Evolutionary conservation across 768 basidiomycete genomes (phyloP), one percentile per base, ranked within the genome.

Genomic region (Peribolospora kevripleyi): DNA sequence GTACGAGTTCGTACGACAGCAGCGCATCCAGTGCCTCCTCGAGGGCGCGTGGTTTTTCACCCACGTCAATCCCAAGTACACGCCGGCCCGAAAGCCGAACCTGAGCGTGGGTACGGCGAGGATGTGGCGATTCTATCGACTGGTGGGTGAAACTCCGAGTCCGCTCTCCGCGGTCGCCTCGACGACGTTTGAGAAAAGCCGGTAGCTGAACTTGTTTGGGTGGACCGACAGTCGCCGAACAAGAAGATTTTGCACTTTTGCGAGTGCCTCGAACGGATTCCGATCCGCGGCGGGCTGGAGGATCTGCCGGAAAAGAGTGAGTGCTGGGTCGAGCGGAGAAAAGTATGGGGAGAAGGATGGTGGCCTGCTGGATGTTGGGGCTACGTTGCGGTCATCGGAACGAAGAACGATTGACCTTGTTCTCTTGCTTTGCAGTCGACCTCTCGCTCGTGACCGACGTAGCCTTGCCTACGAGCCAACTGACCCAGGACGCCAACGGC

Each of bases 31-130:
- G 59, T 90, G 86, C 63, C 68, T 93, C 45, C 69, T 85, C 49
- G 81, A 86, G 64, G 87, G 87, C 41, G 82, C 84, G 25, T 93
- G 87, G 87, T 90, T 93, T 67, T 76, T 84, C 59, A 81, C 62
- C 40, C 51, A 52, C 9, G 6, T 41, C 38, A 11, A 13, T 14
- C 9, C 11, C 25, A 25, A 25, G 25, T 25, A 25, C 25, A 25
- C 25, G 25, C 25, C 25, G 25, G 25, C 25, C 25, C 25, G 25
- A 25, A 25, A 25, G 25, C 25, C 25, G 25, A 25, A 25, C 25
- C 25, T 25, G 25, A 25, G 25, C 25, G 25, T 25, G 25, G 25
- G 25, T 25, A 25, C 13, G 38, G 47, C 67, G 39, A 72, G 77
- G 45, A 78, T 77, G 3, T 91, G 86, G 86, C 73, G 83, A 48